Conservation (phyloP, 495 filamentous ascomycete genomes). For the Aspergillus hancockii region DNA sequence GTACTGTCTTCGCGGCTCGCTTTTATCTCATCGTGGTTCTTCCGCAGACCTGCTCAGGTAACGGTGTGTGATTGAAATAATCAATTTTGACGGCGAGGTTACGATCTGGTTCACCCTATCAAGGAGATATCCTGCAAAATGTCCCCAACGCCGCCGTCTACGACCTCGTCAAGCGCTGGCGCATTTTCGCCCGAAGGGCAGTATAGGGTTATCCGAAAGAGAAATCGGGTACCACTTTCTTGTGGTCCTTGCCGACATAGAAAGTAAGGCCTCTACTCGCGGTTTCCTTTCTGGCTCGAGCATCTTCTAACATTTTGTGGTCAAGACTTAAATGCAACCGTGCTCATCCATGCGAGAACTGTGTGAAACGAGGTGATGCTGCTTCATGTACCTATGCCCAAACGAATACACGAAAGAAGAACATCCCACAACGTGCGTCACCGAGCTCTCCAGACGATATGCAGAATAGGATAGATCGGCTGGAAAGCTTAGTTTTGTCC, state of each 20-base stretch:
- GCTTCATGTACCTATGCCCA: slow-evolving; percentile 88
- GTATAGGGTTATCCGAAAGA: slow-evolving; percentile 87
- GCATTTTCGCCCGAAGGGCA: slow-evolving; percentile 81
- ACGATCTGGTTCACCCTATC: neutral
- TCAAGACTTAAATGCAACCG: slow-evolving; percentile 90
- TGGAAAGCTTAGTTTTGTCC: slow-evolving; percentile 92
- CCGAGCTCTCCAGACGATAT: slow-evolving; percentile 84
- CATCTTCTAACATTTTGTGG: slow-evolving; percentile 31
- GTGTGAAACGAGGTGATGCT: slow-evolving; percentile 83
- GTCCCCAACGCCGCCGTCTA: slow-evolving; percentile 92
- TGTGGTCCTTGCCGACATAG: slow-evolving; percentile 91
- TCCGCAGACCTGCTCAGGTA: neutral
- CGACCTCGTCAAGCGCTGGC: slow-evolving; percentile 71
- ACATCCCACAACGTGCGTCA: slow-evolving; percentile 57
- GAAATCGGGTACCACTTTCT: slow-evolving; percentile 91
- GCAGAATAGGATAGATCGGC: slow-evolving; percentile 96
- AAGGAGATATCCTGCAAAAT: slow-evolving; percentile 40
- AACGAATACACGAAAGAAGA: slow-evolving; percentile 74
- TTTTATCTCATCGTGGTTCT: neutral
- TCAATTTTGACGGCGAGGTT: neutral
- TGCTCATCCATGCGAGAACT: slow-evolving; percentile 90
- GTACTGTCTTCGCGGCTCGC: neutral
- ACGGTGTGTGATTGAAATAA: neutral
- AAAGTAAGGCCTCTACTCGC: slow-evolving; percentile 66
- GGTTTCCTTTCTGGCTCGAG: slow-evolving; percentile 26